A percentile compares a stretch with the other conserved stretches of the same genome.
Conservation (phyloP, 1,139 yeast species). For the Candida labiduridarum region DNA sequence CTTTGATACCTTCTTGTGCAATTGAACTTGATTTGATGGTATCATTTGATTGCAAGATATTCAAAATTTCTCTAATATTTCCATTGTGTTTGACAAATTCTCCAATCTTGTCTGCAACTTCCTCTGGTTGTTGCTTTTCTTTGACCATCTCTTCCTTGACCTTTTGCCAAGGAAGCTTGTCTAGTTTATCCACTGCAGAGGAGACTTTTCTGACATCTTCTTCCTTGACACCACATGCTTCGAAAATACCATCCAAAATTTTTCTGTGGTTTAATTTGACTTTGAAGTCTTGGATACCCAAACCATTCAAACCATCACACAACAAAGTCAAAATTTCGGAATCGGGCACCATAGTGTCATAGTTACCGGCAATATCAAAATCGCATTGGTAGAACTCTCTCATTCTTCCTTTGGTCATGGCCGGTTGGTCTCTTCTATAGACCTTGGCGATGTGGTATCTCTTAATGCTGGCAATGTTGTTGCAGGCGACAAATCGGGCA, state of each 20-base stretch:
- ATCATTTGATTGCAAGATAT: conserved; percentile 56
- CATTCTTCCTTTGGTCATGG: conserved; percentile 99
- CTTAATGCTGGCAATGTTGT: conserved; percentile 84
- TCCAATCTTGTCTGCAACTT: conserved; percentile 90
- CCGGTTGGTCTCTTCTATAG: conserved; percentile 98
- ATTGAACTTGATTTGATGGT: conserved; percentile 61
- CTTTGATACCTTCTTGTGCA: conserved; percentile 80
- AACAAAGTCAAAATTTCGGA: conserved; percentile 81
- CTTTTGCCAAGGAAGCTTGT: conserved; percentile 92
- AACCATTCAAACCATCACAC: conserved; percentile 79
- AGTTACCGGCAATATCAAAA: conserved; percentile 90
- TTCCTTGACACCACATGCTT: conserved; percentile 90
- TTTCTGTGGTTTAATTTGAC: conserved; percentile 93
- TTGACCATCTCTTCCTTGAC: conserved; percentile 90
- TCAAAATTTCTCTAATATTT: conserved; percentile 66
- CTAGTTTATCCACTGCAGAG: conserved; percentile 94
- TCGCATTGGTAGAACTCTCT: conserved; percentile 99
- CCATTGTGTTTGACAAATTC: conserved; percentile 88
- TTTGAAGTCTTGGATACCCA: conserved; percentile 88
- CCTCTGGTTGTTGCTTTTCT: conserved; percentile 88
- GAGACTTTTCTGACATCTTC: conserved; percentile 93
- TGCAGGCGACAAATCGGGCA: conserved; percentile 95
- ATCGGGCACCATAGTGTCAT: conserved; percentile 95
- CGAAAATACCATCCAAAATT: conserved; percentile 91
- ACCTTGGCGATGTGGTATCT: conserved; percentile 97